Evolutionary conservation across 257 asterid genomes (phyloP).

Genomic region (Ehretia macrophylla): DNA sequence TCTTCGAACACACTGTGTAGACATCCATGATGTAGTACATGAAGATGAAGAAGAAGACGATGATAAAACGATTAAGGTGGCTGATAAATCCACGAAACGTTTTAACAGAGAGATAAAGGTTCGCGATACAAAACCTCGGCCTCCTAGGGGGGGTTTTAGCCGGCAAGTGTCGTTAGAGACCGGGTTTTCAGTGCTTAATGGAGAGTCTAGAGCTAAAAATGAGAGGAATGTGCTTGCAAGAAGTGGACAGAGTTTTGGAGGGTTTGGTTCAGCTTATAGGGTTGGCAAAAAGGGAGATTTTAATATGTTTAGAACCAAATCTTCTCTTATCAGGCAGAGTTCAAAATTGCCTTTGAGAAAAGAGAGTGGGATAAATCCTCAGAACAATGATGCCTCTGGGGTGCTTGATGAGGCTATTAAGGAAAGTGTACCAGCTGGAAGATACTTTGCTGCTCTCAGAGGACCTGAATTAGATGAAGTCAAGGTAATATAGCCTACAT

Average conservation of each 20-base stretch:
- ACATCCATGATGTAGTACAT: constrained; percentile 56
- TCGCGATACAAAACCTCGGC: constrained; percentile 38
- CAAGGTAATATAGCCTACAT: constrained; percentile 45
- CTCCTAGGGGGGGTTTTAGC: constrained; percentile 35
- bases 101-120: constrained; percentile 10
- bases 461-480: constrained; percentile 95
- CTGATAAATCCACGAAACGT: constrained; percentile 24
- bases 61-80: constrained; percentile 9
- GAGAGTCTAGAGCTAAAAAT: constrained; percentile 26
- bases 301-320: constrained; percentile 58
- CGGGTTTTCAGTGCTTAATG: constrained; percentile 65
- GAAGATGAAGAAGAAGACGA: constrained; percentile 45
- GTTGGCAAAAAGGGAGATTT: constrained; percentile 52
- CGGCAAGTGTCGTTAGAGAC: constrained; percentile 85
- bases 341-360: constrained; percentile 48
- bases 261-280: constrained; percentile 42
- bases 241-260: constrained; percentile 79
- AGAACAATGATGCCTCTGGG: constrained; percentile 20
- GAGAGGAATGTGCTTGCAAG: constrained; percentile 44
- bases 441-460: constrained; percentile 91
- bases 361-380: constrained; percentile 45
- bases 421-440: constrained; percentile 87
- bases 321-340: constrained; percentile 51
- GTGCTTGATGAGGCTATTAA: constrained; percentile 32
- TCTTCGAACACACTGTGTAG: constrained; percentile 46